phyloP scores from a whole-genome alignment of 768 basidiomycete species.

The Phlebiopsis flavidoalba region DNA sequence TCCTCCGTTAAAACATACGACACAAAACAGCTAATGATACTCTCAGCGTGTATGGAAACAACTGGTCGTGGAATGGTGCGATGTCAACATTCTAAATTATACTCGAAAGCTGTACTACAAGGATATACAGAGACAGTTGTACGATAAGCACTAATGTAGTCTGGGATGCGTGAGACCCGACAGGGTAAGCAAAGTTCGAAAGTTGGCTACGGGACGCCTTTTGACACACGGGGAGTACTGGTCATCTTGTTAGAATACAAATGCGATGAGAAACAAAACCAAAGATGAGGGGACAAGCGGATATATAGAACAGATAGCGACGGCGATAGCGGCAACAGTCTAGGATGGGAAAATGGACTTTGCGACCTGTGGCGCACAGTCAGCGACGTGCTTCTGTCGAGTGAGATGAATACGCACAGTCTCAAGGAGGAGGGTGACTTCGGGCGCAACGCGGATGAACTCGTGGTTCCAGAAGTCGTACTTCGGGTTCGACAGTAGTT shows the following conservation, averaged over 20 bases:
- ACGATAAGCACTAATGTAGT: slow-evolving; percentile 25
- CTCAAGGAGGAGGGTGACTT: slow-evolving; percentile 81
- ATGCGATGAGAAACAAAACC: slow-evolving; percentile 48
- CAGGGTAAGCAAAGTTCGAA: slow-evolving; percentile 40
- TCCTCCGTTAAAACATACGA: neutral
- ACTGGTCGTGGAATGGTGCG: slow-evolving; percentile 30
- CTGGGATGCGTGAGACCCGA: slow-evolving; percentile 24
- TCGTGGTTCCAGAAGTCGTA: slow-evolving; percentile 91
- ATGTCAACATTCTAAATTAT: slow-evolving; percentile 34
- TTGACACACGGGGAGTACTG: slow-evolving; percentile 51
- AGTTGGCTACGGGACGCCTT: slow-evolving; percentile 30
- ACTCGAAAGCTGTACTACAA: slow-evolving; percentile 31
- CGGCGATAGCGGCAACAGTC: slow-evolving; percentile 51
- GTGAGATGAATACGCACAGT: slow-evolving; percentile 47
- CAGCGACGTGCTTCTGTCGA: slow-evolving; percentile 4
- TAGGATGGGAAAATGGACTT: slow-evolving; percentile 74
- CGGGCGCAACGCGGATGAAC: slow-evolving; percentile 79
- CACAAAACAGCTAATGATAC: neutral
- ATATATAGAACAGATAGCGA: slow-evolving; percentile 82
- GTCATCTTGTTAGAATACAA: slow-evolving; percentile 82
- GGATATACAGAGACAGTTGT: slow-evolving; percentile 31
- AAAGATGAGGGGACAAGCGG: slow-evolving; percentile 47
- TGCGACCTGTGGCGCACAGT: slow-evolving; percentile 49
- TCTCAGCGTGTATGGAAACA: slow-evolving; percentile 27
- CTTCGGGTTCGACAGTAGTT: slow-evolving; percentile 84